phyloP scores from a whole-genome alignment of 768 basidiomycete genomes.

The Cubamyces sp. region DNA sequence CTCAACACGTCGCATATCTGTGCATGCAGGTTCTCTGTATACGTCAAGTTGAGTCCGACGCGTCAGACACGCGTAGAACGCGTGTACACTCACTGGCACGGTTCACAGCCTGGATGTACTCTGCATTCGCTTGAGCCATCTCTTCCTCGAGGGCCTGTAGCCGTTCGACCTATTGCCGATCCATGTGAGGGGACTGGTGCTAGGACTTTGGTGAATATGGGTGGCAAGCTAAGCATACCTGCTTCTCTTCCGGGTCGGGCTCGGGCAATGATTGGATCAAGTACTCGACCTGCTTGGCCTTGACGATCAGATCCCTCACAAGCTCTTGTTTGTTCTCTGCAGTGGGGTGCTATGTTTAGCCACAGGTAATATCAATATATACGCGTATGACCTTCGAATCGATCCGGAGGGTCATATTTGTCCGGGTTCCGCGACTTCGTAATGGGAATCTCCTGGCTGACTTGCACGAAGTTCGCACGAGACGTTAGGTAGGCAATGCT shows the following conservation, averaged over 20 bases:
- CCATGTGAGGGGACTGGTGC: not conserved
- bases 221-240: slow-evolving; percentile 46
- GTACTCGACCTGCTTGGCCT: slow-evolving; percentile 88
- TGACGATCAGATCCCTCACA: slow-evolving; percentile 78
- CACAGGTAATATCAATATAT: not conserved
- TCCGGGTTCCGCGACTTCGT: slow-evolving; percentile 65
- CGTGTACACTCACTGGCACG: slow-evolving; percentile 51
- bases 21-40: slow-evolving; percentile 30
- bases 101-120: slow-evolving; percentile 72
- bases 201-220: not conserved
- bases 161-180: slow-evolving; percentile 56
- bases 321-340: slow-evolving; percentile 85
- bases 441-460: slow-evolving; percentile 79
- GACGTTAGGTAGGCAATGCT: slow-evolving; percentile 79
- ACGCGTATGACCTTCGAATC: slow-evolving; percentile 20
- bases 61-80: slow-evolving; percentile 1
- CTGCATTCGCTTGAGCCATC: slow-evolving; percentile 72
- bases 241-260: slow-evolving; percentile 77
- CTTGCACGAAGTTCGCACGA: slow-evolving; percentile 75
- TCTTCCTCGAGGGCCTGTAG: slow-evolving; percentile 69
- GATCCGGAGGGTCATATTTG: slow-evolving; percentile 23
- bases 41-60: not conserved
- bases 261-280: slow-evolving; percentile 80
- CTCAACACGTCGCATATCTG: slow-evolving; percentile 33
- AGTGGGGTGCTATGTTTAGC: slow-evolving; percentile 56